Evolutionary conservation across 164 flowering plant genomes (phyloP).

Genomic region (Sextonia rubra): DNA sequence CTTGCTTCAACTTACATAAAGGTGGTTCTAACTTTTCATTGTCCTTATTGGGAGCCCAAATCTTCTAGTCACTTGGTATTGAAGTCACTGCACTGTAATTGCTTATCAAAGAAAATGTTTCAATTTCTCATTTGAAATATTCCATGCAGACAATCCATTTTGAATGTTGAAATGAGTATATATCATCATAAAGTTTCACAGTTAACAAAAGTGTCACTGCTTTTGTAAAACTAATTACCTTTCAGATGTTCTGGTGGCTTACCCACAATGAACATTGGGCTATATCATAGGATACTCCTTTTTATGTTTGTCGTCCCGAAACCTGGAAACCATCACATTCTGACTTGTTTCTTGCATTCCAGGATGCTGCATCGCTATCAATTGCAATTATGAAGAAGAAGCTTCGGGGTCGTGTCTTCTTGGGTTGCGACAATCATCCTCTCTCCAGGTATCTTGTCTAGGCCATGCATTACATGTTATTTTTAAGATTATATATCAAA

Average conservation of each 20-base stretch:
- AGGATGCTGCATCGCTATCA: conserved; percentile 95
- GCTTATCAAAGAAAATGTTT: not conserved
- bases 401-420: conserved; percentile 52
- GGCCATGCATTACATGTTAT: no score
- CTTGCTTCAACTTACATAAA: no score
- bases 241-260: not conserved
- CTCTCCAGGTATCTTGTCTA: conserved; percentile 56
- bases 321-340: not conserved
- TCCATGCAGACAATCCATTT: not conserved
- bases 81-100: not conserved
- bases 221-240: no score
- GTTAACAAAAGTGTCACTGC: not conserved
- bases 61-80: not conserved
- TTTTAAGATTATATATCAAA: no score
- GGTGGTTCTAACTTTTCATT: no score
- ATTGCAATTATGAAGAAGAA: conserved; percentile 77
- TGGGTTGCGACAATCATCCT: conserved; percentile 97
- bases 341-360: conserved; percentile 9
- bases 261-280: not conserved
- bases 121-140: not conserved
- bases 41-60: no score
- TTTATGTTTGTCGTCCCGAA: not conserved
- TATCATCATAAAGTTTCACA: no score
- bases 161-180: not conserved
- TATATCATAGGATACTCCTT: not conserved